A percentile compares a stretch with the other conserved stretches of the same genome.
phyloP scores from a whole-genome alignment of 163 green algal genomes.

The Coccomyxa subellipsoidea region DNA sequence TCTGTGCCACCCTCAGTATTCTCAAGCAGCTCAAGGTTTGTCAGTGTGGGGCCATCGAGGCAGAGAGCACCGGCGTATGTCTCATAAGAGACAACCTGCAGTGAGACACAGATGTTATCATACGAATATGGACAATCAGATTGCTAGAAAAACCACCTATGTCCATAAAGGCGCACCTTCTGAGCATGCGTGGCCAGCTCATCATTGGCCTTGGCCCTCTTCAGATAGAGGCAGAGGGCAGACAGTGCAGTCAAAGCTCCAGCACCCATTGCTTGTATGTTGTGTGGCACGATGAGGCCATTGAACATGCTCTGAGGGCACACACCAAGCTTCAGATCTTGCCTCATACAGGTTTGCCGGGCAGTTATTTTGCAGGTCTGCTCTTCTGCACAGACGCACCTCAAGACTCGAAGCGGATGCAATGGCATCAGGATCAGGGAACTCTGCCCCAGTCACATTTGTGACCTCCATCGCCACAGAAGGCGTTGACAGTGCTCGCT shows the following conservation, averaged over 20 bases:
- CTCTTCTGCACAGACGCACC: no score
- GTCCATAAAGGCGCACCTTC: constrained; percentile 3
- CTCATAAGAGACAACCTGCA: constrained; percentile 27
- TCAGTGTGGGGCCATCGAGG: constrained; percentile 90
- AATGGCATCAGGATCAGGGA: constrained; percentile 18
- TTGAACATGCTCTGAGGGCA: constrained; percentile 10
- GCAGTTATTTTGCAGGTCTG: no score
- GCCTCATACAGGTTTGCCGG: background rate
- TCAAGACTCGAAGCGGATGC: background rate
- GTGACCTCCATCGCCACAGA: constrained; percentile 19
- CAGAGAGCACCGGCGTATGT: constrained; percentile 24
- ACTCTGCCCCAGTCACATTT: constrained; percentile 24
- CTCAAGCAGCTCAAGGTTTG: constrained; percentile 91
- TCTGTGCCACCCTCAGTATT: constrained; percentile 66
- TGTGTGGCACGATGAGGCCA: constrained; percentile 17
- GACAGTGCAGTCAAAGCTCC: constrained; percentile 26
- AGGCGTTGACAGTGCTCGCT: constrained; percentile 17
- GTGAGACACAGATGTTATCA: no score
- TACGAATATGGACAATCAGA: no score
- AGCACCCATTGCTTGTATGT: constrained; percentile 3
- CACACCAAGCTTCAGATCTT: background rate
- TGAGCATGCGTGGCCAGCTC: constrained; percentile 27
- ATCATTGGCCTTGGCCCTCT: constrained; percentile 20
- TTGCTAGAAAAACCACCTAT: no score
- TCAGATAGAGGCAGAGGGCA: constrained; percentile 25